Base-by-base conservation (phyloP, 2,329 filamentous ascomycete species). In the Nemania serpens region DNA sequence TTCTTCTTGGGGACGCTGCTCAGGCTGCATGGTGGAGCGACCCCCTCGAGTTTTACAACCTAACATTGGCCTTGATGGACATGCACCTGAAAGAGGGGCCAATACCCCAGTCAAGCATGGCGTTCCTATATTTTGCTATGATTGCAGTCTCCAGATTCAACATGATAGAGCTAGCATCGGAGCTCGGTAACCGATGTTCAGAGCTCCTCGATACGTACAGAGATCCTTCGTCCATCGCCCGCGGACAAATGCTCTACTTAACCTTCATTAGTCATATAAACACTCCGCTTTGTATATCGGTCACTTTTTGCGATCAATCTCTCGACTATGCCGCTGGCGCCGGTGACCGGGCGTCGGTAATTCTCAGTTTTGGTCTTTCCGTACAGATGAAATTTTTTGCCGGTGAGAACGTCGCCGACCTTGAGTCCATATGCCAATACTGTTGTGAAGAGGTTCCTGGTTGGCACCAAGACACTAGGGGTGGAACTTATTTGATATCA, bases 21-120 rank as follows among this genome's bases (percentile, higher is more conserved):
- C 86, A 84, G 65, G 85, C 88, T 13, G 88, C 88, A 3, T 91
- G 88, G 79, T 93, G 91, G 91, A 87, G 83, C 42, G 86, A 93
- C 67, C 80, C 80, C 18, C 75, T 92, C 10, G 81, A 87, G n/a
- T 92, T 91, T 71, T 93, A 91, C 71, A 85, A 91, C 66, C 81
- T 89, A 25, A 81, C 86, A 0, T 76, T 93, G 13, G 81, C 87
- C 62, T 85, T 93, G 78, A 77, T 92, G 57, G 79, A 87, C 55
- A 79, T 88, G 55, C 88, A 91, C 70, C 76, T 93, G 6, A 79
- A 81, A 2, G 77, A 79, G 11, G 90, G 89, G 0, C 78, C 82
- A 5, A 90, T 89, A 64, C 86, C 89, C 5, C 89, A 93, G 71
- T 87, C 87, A 1, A 87, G 87, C 15, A 82, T 86, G 76, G 85